These are phyloP conservation scores for Casuarina equisetifolia DNA, from an alignment of 306 rosid species.

Conservation along the genomic window DNA sequence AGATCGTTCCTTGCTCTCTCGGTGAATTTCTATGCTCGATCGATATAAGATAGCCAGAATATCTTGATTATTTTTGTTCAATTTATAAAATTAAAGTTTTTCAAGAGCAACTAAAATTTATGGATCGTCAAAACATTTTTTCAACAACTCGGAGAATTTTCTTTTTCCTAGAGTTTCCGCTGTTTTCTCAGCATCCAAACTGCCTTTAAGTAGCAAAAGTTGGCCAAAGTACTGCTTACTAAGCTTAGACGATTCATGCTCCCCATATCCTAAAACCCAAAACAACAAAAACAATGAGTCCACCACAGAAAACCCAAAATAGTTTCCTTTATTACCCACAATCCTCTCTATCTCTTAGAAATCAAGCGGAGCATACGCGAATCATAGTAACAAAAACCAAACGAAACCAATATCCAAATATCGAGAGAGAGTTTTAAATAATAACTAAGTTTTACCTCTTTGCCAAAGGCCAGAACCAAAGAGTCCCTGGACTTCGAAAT, in stretches of 20 bases:
- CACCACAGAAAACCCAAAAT: background rate
- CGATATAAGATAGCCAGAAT: background rate
- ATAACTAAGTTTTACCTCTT: constrained; percentile 60
- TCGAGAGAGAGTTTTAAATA: background rate
- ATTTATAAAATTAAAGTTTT: background rate
- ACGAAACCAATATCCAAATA: background rate
- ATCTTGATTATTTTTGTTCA: background rate
- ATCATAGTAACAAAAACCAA: constrained; percentile 12
- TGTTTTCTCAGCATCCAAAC: constrained; percentile 16
- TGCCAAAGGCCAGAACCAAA: constrained; percentile 50
- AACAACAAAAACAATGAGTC: background rate
- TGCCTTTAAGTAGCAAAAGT: constrained; percentile 11
- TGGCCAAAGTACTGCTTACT: background rate
- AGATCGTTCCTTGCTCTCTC: background rate
- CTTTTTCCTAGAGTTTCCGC: background rate
- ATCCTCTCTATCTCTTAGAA: background rate
- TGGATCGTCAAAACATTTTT: background rate
- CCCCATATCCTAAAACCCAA: background rate
- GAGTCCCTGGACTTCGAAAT: constrained; percentile 30
- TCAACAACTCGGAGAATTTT: background rate
- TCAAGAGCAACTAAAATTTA: background rate
- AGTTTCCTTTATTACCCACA: background rate
- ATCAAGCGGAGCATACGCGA: background rate
- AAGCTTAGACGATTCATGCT: background rate
- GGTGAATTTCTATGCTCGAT: background rate